A percentile compares a stretch with the other conserved stretches of the same genome.
Conservation (phyloP, 169 alveolate species). For the Fabrea salina region DNA sequence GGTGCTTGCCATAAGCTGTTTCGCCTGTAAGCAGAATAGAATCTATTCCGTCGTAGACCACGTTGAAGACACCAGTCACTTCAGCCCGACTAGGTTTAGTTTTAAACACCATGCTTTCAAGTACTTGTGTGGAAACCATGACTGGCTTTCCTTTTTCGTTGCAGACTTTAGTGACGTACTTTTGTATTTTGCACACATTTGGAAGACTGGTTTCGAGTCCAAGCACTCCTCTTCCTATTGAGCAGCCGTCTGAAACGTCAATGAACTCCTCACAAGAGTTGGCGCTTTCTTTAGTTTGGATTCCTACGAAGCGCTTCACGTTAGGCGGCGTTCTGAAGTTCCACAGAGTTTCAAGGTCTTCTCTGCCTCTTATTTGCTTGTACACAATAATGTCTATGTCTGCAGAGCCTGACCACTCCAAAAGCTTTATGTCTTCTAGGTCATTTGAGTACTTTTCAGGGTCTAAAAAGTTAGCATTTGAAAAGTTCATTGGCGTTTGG, state of each 20-base stretch:
- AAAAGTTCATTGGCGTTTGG: constrained; percentile 21
- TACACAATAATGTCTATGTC: constrained; percentile 24
- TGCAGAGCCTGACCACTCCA: constrained; percentile 1
- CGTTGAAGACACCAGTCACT: constrained; percentile 48
- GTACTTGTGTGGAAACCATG: constrained; percentile 50
- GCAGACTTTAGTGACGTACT: not conserved
- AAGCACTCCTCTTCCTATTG: constrained; percentile 23
- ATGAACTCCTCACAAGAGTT: not conserved
- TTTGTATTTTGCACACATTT: not conserved
- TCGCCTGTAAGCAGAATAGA: constrained; percentile 43
- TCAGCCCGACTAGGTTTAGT: constrained; percentile 62
- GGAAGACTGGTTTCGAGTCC: constrained; percentile 20
- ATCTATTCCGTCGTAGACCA: constrained; percentile 54
- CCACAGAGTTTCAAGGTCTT: not conserved
- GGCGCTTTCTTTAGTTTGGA: constrained; percentile 17
- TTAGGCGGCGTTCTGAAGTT: not conserved
- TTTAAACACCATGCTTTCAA: constrained; percentile 51
- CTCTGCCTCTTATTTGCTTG: constrained; percentile 24
- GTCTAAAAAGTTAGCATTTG: not conserved
- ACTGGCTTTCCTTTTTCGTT: constrained; percentile 48
- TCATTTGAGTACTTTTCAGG: not conserved
- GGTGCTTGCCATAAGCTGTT: constrained; percentile 46
- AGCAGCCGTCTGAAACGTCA: not conserved
- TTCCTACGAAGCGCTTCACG: constrained; percentile 18
- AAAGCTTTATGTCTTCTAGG: constrained; percentile 20